Evolutionary conservation across 371 early-diverging fungal genomes (phyloP), one percentile per base, ranked within the genome.

Genomic region (Actinomucor elegans): DNA sequence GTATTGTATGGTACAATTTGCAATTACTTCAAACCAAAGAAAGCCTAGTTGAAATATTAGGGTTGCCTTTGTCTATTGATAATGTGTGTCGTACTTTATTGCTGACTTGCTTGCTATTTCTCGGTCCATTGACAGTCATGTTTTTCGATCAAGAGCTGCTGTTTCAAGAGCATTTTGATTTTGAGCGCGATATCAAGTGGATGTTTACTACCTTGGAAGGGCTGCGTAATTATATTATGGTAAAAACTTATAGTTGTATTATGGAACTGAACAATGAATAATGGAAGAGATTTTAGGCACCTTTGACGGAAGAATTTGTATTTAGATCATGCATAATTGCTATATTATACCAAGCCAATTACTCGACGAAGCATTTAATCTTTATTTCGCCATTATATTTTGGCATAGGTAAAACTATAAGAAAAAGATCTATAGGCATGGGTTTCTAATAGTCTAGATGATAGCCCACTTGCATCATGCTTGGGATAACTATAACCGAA

Each of bases 291-390:
- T 27, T 4, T 9, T 54, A 87, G 84, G 87, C 79, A 7, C 89
- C 89, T 14, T 36, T 79, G 11, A 75, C 82, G 9, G 89, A 89
- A 64, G 89, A 89, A 55, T 63, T 81, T 54, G 81, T 86, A 9
- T 89, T 89, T 62, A 69, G 89, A 48, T 68, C 76, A 17, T 85
- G 81, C 55, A 81, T 86, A 69, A 66, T 86, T 23, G 68, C 81
- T 12, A 50, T 82, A 2, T 48, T 80, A 7, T 52, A 67, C 41
- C 67, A 66, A 24, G 76, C 82, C 17, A 66, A 69, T 10, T 66
- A 66, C 56, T 64, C 74, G 0, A 40, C 9, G 2, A 38, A 37
- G 12, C 55, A 65, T 40, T 65, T 74, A 21, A 72, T 86, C 15
- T 79, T 80, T 58, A 41, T 65, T 1, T 67, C 80, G 2, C 88